Evolutionary conservation across 495 filamentous ascomycete genomes (phyloP), one percentile per base, ranked within the genome.

Genomic region (Astrothelium macrocarpum): DNA sequence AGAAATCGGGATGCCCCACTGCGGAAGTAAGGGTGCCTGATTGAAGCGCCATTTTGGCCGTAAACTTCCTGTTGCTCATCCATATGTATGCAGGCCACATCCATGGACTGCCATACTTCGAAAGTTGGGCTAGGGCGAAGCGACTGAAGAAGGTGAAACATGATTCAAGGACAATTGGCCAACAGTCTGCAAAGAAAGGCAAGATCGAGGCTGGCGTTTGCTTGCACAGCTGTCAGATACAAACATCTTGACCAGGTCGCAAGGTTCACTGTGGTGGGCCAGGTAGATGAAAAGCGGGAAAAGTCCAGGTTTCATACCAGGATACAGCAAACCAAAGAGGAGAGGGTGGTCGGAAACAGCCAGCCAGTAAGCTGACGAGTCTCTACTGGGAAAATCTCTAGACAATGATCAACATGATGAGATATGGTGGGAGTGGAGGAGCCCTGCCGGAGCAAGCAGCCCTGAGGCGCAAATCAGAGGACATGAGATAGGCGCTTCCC

Each of bases 121-220:
- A 26, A 29, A 7, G 20, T 56, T 12, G 49, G 49, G 7, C 49
- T 29, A 29, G 49, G 49, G 49, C 16, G 2, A 16, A 56, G 25
- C 49, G 25, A 56, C 7, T 28, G 11, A 56, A 20, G 49, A 9
- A 16, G 12, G 9, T 25, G 49, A 56, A 56, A 56, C 49, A 56
- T 9, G 23, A 9, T 29, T 29, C 7, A 29, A 9, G 49, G 49
- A 25, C 49, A 12, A 56, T 26, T 56, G 49, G 23, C 5, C 14
- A 14, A 14, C 34, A 14, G 34, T 14, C 34, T 14, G 49, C 49
- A 29, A 39, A 49, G 43, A 49, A 20, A 18, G 9, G 9, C 43
- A 20, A 49, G 49, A 56, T 56, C 5, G 49, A 56, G 23, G 49
- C 49, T 26, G 49, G 49, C 49, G 49, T 56, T 29, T 56, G 49